A percentile compares a stretch with the other conserved stretches of the same genome.
phyloP scores from a whole-genome alignment of 2,329 filamentous ascomycete genomes.

The Beauveria medogensis region DNA sequence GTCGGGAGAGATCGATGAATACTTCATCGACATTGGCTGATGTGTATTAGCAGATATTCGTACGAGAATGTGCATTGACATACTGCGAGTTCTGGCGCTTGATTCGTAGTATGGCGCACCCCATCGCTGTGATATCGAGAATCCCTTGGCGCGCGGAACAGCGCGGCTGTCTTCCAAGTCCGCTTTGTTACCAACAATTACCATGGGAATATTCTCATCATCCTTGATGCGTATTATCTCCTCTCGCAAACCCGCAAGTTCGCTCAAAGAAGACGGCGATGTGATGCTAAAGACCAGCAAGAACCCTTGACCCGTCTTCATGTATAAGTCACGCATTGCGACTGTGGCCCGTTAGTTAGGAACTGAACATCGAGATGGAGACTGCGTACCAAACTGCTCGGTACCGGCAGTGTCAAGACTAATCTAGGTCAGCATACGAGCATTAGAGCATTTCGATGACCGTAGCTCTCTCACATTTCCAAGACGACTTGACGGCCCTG shows the following conservation, averaged over 20 bases:
- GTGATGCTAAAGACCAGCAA: constrained; percentile 89
- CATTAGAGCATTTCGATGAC: constrained; percentile 13
- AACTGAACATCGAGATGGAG: constrained; percentile 7
- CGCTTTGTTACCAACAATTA: constrained; percentile 87
- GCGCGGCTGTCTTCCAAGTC: constrained; percentile 80
- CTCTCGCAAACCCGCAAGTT: constrained; percentile 73
- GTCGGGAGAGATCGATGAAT: constrained; percentile 75
- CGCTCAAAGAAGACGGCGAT: constrained; percentile 71
- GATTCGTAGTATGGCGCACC: constrained; percentile 87
- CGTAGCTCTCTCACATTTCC: constrained; percentile 62
- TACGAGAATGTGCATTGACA: constrained; percentile 18
- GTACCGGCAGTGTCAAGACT: constrained; percentile 85
- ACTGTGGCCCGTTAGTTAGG: constrained; percentile 30
- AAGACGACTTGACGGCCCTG: constrained; percentile 81
- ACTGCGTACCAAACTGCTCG: constrained; percentile 75
- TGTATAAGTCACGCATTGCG: constrained; percentile 73
- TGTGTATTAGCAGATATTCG: constrained; percentile 16
- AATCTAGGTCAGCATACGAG: constrained; percentile 16
- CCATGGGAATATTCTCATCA: constrained; percentile 75
- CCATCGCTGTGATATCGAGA: constrained; percentile 80
- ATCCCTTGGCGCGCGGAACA: constrained; percentile 70
- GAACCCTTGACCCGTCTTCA: constrained; percentile 90
- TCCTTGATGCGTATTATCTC: constrained; percentile 90
- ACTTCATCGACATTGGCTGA: constrained; percentile 81
- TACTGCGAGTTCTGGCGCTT: constrained; percentile 67